Conservation (phyloP, 2,329 filamentous ascomycete genomes). For the Colletotrichum shisoi region DNA sequence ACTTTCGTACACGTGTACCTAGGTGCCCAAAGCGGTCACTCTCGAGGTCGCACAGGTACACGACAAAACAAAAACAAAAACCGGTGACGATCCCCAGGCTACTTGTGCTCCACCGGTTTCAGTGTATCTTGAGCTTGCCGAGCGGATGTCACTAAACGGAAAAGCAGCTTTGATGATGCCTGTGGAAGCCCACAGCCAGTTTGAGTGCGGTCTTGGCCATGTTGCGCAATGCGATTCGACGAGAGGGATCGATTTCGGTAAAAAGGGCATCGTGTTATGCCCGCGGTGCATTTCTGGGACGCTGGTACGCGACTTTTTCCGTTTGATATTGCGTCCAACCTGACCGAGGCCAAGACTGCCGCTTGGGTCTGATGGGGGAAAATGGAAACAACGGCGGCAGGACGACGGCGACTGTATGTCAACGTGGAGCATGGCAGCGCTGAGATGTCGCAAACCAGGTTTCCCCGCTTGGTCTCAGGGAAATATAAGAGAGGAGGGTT, state of each 20-base stretch:
- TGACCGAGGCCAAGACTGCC: neutral
- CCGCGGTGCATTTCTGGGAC: constrained; percentile 12
- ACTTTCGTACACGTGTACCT: no score
- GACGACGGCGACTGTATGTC: neutral
- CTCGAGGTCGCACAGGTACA: no score
- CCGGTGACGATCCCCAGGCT: constrained; percentile 11
- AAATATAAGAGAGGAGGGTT: neutral
- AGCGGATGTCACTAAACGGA: constrained; percentile 15
- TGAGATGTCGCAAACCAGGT: neutral
- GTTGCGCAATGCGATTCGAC: constrained; percentile 16
- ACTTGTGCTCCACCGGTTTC: constrained; percentile 16
- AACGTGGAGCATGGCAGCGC: constrained; percentile 6
- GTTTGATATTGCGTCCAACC: constrained; percentile 9
- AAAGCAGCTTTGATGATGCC: constrained; percentile 21
- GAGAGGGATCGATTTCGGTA: neutral
- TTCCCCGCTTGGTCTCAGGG: neutral
- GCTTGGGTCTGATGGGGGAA: neutral
- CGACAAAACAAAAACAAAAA: no score
- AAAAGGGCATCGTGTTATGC: constrained; percentile 14
- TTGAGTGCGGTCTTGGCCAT: constrained; percentile 15
- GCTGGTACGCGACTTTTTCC: constrained; percentile 13
- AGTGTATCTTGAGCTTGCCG: neutral
- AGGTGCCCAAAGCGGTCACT: no score
- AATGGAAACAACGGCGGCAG: constrained; percentile 3
- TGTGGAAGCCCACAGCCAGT: constrained; percentile 6